Base-by-base conservation (phyloP, 495 filamentous ascomycete species). In the Daldinia vernicosa region DNA sequence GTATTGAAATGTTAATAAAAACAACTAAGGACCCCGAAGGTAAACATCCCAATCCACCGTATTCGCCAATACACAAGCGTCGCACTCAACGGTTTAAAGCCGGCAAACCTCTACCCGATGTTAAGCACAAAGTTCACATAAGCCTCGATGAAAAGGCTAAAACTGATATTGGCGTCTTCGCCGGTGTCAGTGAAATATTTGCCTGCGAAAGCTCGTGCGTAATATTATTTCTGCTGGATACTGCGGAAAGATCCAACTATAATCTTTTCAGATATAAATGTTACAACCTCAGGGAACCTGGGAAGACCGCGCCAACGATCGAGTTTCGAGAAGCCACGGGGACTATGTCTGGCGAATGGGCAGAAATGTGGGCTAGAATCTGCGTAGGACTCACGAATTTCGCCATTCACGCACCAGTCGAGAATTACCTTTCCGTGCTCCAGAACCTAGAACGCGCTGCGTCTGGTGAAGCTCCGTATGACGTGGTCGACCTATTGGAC, bases 311-410 rank as follows among this genome's bases (percentile, higher is more conserved):
- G 1, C 35, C 30, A 14, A 82, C 80, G 6, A 76, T 83, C 24
- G 82, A 84, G 59, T 83, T 84, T 58, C 73, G 81, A 2, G 75
- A 81, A 32, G 80, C 81, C 33, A 69, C 60, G 7, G 81, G 81
- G 1, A 74, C 70, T 0, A 37, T 79, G 2, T 71, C 76, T 30
- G 56, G 67, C 0, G 3, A 19, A 7, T 74, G 67, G 56, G 66
- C 79, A 1, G 39, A 56, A 2, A 50, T 66, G 5, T 82, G 82
- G 80, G 72, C 79, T 4, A 15, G 51, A 17, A 76, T 80, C 53
- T 67, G 69, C 33, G 72, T 74, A 17, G 76, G 72, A 4, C 63
- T 82, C 0, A 69, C 76, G 8, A 22, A 72, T 1, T 72, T 70
- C n/a, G 74, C 68, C 3, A 68, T 67, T 4, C 51, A 66, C 60